Percentiles rank a stretch among this genome's conserved stretches.
Evolutionary conservation across 306 rosid genomes (phyloP).

Genomic region (Medicago arabica): DNA sequence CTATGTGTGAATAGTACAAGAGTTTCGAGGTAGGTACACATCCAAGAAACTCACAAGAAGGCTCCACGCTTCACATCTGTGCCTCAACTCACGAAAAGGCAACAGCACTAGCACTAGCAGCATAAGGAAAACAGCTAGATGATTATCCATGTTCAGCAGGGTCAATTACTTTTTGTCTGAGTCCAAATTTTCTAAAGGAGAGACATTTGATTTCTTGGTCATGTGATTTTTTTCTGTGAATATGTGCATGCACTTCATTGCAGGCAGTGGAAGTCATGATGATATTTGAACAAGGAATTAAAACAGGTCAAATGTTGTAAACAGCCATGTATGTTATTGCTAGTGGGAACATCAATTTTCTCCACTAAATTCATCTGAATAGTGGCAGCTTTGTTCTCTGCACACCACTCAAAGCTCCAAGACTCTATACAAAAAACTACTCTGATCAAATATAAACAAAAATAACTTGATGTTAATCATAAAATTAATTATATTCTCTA

Average conservation of each 20-base stretch:
- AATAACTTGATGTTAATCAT: too few relatives aligned
- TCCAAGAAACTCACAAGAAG: constrained; percentile 40
- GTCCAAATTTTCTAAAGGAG: constrained; percentile 22
- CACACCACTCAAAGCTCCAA: constrained; percentile 13
- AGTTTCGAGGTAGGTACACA: constrained; percentile 19
- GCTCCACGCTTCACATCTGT: constrained; percentile 26
- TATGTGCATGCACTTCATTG: constrained; percentile 39
- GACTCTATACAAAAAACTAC: not conserved
- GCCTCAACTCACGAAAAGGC: constrained; percentile 35
- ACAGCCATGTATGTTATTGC: constrained; percentile 5
- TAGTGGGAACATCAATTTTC: constrained; percentile 51
- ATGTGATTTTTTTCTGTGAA: not conserved
- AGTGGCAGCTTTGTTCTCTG: constrained; percentile 36
- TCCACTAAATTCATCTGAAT: constrained; percentile 40
- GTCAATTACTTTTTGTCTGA: not conserved
- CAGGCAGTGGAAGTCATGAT: constrained; percentile 41
- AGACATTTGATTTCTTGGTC: constrained; percentile 7
- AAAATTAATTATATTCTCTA: too few relatives aligned
- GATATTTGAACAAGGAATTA: constrained; percentile 7
- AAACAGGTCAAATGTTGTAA: constrained; percentile 4
- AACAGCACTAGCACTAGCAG: constrained; percentile 13
- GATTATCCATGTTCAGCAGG: constrained; percentile 12
- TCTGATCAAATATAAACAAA: not conserved
- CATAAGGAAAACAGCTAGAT: not conserved
- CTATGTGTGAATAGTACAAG: constrained; percentile 25